phyloP scores from a whole-genome alignment of 768 basidiomycete genomes.

The Russula brevipes region DNA sequence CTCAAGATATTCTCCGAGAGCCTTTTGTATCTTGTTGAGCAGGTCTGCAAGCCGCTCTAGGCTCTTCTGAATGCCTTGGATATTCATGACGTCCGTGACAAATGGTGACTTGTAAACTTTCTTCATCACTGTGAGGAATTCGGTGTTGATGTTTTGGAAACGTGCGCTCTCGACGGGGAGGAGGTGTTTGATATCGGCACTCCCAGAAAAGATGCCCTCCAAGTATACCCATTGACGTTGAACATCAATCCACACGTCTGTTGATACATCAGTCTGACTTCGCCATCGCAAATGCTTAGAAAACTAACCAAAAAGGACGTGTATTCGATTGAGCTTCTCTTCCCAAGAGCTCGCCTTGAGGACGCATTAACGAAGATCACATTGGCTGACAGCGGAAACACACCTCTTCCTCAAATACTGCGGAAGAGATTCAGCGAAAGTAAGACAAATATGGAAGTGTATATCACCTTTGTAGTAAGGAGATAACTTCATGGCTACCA shows the following conservation, averaged over 20 bases:
- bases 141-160: slow-evolving; percentile 97
- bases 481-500: slow-evolving; percentile 95
- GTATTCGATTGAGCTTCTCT: slow-evolving; percentile 92
- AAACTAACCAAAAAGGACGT: slow-evolving; percentile 86
- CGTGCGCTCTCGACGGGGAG: slow-evolving; percentile 96
- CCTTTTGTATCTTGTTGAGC: slow-evolving; percentile 98
- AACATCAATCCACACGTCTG: slow-evolving; percentile 99
- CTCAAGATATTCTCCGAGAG: slow-evolving; percentile 96
- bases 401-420: slow-evolving; percentile 88
- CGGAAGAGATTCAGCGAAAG: slow-evolving; percentile 15
- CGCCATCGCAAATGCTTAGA: neutral
- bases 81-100: slow-evolving; percentile 94
- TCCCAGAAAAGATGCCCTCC: slow-evolving; percentile 99
- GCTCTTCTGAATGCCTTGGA: slow-evolving; percentile 93
- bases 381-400: slow-evolving; percentile 9
- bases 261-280: slow-evolving; percentile 12
- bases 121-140: slow-evolving; percentile 98
- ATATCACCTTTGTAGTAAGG: slow-evolving; percentile 91
- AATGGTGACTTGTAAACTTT: slow-evolving; percentile 99
- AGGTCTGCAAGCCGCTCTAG: slow-evolving; percentile 94
- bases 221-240: slow-evolving; percentile 99
- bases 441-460: neutral
- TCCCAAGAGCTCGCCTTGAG: slow-evolving; percentile 84
- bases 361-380: slow-evolving; percentile 12
- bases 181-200: slow-evolving; percentile 98